phyloP scores from a whole-genome alignment of 1,139 yeast genomes.

The Fermentozyma sake region DNA sequence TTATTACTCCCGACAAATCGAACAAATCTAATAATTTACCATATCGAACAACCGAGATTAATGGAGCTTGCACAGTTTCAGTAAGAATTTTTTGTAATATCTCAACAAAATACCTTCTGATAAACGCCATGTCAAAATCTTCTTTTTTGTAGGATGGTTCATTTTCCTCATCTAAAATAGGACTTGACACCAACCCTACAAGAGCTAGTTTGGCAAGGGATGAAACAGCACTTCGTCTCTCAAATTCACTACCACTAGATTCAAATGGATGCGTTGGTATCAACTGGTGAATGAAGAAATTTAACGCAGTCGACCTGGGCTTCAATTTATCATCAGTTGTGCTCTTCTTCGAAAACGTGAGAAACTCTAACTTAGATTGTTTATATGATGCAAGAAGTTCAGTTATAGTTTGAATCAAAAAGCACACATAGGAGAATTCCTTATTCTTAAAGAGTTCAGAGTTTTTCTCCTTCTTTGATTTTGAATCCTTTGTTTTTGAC shows the following conservation, averaged over 20 bases:
- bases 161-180: constrained; percentile 36
- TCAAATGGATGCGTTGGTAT: constrained; percentile 52
- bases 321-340: constrained; percentile 24
- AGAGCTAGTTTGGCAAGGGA: constrained; percentile 51
- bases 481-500: constrained; percentile 4
- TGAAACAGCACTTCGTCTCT: constrained; percentile 38
- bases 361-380: constrained; percentile 74
- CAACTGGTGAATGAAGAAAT: constrained; percentile 71
- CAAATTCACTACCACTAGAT: constrained; percentile 29
- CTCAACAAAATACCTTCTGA: constrained; percentile 73
- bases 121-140: constrained; percentile 66
- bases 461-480: constrained; percentile 11
- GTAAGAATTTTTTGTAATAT: constrained; percentile 58
- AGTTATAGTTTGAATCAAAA: constrained; percentile 60
- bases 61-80: constrained; percentile 34
- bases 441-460: constrained; percentile 34
- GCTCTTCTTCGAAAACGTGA: constrained; percentile 64
- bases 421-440: constrained; percentile 62
- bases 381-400: constrained; percentile 79
- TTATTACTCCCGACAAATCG: constrained; percentile 44
- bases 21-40: constrained; percentile 55
- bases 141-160: constrained; percentile 45
- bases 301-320: constrained; percentile 75
- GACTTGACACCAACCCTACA: constrained; percentile 58
- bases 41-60: constrained; percentile 37